These are phyloP conservation scores for Thielaviopsis euricoi DNA, from an alignment of 2,329 filamentous ascomycete species.

Conservation along the genomic window DNA sequence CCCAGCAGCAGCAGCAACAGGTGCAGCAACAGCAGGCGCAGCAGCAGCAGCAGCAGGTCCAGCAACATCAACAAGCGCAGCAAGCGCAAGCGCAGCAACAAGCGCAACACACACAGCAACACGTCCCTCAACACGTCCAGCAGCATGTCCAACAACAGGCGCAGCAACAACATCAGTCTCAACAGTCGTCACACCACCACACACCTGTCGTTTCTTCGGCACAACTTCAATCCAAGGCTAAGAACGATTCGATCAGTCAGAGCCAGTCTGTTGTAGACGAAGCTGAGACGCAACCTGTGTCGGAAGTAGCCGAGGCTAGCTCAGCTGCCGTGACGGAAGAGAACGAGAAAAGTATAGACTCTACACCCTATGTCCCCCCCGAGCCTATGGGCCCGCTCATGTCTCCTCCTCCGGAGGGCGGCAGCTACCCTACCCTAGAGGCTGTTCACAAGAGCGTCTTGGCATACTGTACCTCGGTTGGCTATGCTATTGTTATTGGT, in stretches of 20 bases:
- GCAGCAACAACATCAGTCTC: constrained; percentile 14
- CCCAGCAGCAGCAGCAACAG: not conserved
- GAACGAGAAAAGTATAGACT: constrained; percentile 28
- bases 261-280: constrained; percentile 8
- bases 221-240: constrained; percentile 19
- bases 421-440: constrained; percentile 46
- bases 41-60: not conserved
- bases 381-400: constrained; percentile 42
- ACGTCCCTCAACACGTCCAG: not conserved
- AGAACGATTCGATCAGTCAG: constrained; percentile 17
- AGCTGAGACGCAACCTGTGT: constrained; percentile 2
- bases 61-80: not conserved
- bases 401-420: constrained; percentile 47
- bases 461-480: constrained; percentile 48
- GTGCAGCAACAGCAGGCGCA: not conserved
- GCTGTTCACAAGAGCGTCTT: constrained; percentile 48
- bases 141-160: constrained; percentile 8
- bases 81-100: not conserved
- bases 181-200: constrained; percentile 8
- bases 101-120: not conserved
- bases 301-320: constrained; percentile 24
- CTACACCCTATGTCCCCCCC: constrained; percentile 34
- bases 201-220: constrained; percentile 1
- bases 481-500: constrained; percentile 52
- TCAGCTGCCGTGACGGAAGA: constrained; percentile 32